phyloP scores from a whole-genome alignment of 768 basidiomycete species.

The Leccinum subgranulosum region DNA sequence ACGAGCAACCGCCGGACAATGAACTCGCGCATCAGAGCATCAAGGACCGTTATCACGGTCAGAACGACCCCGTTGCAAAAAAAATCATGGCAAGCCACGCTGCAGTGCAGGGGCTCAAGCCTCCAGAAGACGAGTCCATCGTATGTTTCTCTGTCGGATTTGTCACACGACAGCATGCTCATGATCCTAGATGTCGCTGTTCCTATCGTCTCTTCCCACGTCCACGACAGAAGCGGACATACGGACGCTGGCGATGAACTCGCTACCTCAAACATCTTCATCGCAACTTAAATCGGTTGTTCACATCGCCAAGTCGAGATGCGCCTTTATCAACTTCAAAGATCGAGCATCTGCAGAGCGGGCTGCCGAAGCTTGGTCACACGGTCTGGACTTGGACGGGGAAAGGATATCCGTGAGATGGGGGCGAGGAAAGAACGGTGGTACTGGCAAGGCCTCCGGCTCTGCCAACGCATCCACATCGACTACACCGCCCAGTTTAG shows the following conservation, averaged over 20 bases:
- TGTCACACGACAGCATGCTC: neutral
- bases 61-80: conserved; percentile 89
- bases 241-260: conserved; percentile 66
- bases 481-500: conserved; percentile 4
- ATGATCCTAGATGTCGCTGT: conserved; percentile 70
- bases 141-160: conserved; percentile 45
- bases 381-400: conserved; percentile 83
- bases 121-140: conserved; percentile 84
- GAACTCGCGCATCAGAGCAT: conserved; percentile 90
- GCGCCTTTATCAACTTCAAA: conserved; percentile 91
- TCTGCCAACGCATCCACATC: neutral
- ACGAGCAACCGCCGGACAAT: conserved; percentile 84
- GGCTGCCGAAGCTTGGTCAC: conserved; percentile 88
- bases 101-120: conserved; percentile 74
- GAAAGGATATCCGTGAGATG: conserved; percentile 76
- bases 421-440: conserved; percentile 69
- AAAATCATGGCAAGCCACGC: conserved; percentile 86
- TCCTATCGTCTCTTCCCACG: conserved; percentile 71
- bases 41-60: conserved; percentile 90
- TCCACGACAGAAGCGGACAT: conserved; percentile 70
- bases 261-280: conserved; percentile 61
- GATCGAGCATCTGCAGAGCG: conserved; percentile 79
- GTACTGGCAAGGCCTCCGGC: conserved; percentile 31
- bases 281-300: conserved; percentile 79
- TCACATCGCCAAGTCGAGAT: conserved; percentile 80